A percentile compares a stretch with the other conserved stretches of the same genome.
These are phyloP conservation scores for Aspergillus taichungensis DNA, from an alignment of 495 filamentous ascomycete species.

Conservation along the genomic window DNA sequence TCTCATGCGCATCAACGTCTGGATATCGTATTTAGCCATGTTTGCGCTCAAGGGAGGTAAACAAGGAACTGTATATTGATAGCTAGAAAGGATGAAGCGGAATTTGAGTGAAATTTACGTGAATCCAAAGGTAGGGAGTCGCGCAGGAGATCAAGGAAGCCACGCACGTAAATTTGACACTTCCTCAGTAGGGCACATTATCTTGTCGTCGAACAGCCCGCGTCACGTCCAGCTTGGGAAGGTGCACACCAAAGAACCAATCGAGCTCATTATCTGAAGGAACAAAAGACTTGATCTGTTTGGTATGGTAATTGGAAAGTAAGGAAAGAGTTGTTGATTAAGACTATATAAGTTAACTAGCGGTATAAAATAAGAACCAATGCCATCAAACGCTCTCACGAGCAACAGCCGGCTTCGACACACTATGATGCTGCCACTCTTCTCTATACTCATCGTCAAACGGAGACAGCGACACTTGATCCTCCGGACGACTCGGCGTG, in stretches of 20 bases:
- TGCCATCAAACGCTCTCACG: slow-evolving; percentile 27
- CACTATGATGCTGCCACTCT: slow-evolving; percentile 23
- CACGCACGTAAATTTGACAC: neutral
- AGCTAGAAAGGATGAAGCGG: neutral
- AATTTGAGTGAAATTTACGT: neutral
- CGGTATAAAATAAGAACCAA: neutral
- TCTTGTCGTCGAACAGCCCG: neutral
- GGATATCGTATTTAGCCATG: slow-evolving; percentile 32
- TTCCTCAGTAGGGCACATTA: neutral
- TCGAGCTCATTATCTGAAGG: too few species aligned
- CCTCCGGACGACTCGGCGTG: neutral
- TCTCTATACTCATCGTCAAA: slow-evolving; percentile 18
- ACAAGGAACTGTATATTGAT: neutral
- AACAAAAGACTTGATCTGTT: too few species aligned
- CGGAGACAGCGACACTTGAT: slow-evolving; percentile 2
- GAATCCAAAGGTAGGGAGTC: too few species aligned
- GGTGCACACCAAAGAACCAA: neutral
- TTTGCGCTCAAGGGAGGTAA: neutral
- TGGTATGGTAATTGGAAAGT: neutral
- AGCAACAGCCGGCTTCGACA: slow-evolving; percentile 20
- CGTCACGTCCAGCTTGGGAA: neutral
- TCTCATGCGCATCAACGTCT: slow-evolving; percentile 28
- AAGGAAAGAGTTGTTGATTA: neutral
- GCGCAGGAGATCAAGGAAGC: neutral
- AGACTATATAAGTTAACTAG: neutral